phyloP scores from a whole-genome alignment of 2,329 filamentous ascomycete species.

The Microcyclosporella mali region DNA sequence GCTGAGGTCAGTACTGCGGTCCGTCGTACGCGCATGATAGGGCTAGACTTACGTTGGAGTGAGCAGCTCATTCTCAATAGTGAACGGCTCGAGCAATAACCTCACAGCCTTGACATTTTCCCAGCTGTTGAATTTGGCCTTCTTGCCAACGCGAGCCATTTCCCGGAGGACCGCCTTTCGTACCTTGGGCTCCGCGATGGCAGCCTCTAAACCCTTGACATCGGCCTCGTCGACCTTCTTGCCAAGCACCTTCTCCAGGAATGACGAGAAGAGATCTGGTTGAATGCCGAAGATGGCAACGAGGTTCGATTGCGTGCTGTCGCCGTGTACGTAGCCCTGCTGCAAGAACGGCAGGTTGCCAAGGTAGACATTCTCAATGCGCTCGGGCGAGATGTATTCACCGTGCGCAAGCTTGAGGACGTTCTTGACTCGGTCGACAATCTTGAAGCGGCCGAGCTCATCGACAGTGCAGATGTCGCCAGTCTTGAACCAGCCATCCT shows the following conservation, averaged over 20 bases:
- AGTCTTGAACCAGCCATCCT: slow-evolving; percentile 94
- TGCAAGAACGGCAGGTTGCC: slow-evolving; percentile 71
- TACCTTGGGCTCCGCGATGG: slow-evolving; percentile 63
- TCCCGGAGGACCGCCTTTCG: slow-evolving; percentile 69
- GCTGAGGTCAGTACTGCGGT: slow-evolving; percentile 1
- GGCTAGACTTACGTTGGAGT: slow-evolving; percentile 69
- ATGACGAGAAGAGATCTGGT: slow-evolving; percentile 74
- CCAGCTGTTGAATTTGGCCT: slow-evolving; percentile 85
- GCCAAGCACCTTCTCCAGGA: slow-evolving; percentile 69
- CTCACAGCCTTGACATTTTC: slow-evolving; percentile 72
- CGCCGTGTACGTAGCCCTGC: slow-evolving; percentile 85
- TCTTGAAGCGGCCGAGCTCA: slow-evolving; percentile 76
- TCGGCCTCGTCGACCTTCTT: slow-evolving; percentile 57
- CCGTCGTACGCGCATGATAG: neutral
- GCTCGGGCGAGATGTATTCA: slow-evolving; percentile 96
- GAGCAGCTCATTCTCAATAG: slow-evolving; percentile 82
- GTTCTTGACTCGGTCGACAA: slow-evolving; percentile 97
- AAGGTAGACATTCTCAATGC: slow-evolving; percentile 90
- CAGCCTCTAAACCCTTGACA: slow-evolving; percentile 58
- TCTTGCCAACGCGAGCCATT: slow-evolving; percentile 69
- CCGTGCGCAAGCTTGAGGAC: slow-evolving; percentile 97
- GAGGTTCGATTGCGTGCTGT: slow-evolving; percentile 71
- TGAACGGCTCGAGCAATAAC: slow-evolving; percentile 82
- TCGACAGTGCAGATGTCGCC: slow-evolving; percentile 88
- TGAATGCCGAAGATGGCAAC: slow-evolving; percentile 86